These are phyloP conservation scores for Metschnikowia proteae DNA, from an alignment of 805 yeast species.

Conservation along the genomic window DNA sequence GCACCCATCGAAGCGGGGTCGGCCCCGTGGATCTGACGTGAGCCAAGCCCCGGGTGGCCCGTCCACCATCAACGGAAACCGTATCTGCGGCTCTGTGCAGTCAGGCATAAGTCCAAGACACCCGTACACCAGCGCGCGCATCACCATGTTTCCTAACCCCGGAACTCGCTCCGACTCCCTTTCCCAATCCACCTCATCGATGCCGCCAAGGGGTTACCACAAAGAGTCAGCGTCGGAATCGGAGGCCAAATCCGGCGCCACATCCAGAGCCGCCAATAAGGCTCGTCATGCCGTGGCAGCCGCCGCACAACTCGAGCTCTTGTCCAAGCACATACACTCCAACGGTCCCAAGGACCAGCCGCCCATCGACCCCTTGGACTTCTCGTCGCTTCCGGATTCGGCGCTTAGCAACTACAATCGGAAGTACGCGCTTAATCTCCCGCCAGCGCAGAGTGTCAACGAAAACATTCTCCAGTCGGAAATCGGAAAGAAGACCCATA, in stretches of 20 bases:
- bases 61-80: too few species aligned
- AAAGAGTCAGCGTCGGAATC: conserved; percentile 40
- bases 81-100: too few species aligned
- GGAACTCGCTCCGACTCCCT: too few species aligned
- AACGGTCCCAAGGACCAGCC: conserved; percentile 65
- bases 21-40: too few species aligned
- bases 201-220: conserved; percentile 18
- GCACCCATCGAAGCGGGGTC: too few species aligned
- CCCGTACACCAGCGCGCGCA: too few species aligned
- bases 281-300: conserved; percentile 58
- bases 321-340: conserved; percentile 65
- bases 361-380: conserved; percentile 60
- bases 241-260: conserved; percentile 20
- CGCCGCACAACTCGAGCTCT: conserved; percentile 65
- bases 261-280: conserved; percentile 48
- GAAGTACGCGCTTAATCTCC: conserved; percentile 52
- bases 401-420: conserved; percentile 69
- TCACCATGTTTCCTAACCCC: too few species aligned
- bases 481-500: conserved; percentile 66
- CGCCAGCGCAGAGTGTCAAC: conserved; percentile 59
- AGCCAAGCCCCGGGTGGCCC: too few species aligned
- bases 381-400: conserved; percentile 55
- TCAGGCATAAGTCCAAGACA: too few species aligned
- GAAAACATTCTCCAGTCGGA: conserved; percentile 70
- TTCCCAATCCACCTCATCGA: neutral